Base-by-base conservation (phyloP, 306 rosid species). In the Medicago lupulina region DNA sequence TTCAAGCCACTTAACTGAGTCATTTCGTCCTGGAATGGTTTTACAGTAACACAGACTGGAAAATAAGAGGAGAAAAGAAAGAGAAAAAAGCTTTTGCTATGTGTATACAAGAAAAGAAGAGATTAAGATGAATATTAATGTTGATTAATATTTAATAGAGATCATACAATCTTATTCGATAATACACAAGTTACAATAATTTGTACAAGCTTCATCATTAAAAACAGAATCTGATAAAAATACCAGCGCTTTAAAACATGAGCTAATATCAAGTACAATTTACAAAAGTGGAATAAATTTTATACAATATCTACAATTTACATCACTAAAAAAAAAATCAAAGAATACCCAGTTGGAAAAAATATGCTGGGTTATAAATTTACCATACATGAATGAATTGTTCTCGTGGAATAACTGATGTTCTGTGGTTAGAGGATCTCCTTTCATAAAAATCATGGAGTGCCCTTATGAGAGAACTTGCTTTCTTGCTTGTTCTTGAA, bases 371-470 rank as follows among this genome's bases (percentile, higher is more conserved):
- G 88, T 79, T 84, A 23, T 58, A 58, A 58, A 84, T 81, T 84
- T 86, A 94, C 93, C 93, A 73, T 12, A 78, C 90, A 43, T 81
- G 90, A 79, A 92, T 72, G 5, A 66, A 81, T 72, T 84, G 89
- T 50, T 89, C 96, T 70, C 60, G 91, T 11, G 85, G 80, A 86
- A 67, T 84, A 51, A 77, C 81, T 4, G 79, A 74, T 76, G 62
- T n/a, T 57, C 57, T 82, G 57, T 85, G 79, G n/a, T 82, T 83
- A 69, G 89, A 80, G 58, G 92, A 75, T 64, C 86, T 83, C 75
- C 83, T 85, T 73, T 92, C 97, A 12, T 8, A 50, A 81, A 82
- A 89, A 51, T 86, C 90, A 58, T 94, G 96, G 57, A 92, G 88
- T 78, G 87, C 46, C 75, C 79, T 86, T 68, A 94, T 88, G 59